These are phyloP conservation scores for Nakazawaea populi DNA, from an alignment of 805 yeast genomes.

Conservation along the genomic window DNA sequence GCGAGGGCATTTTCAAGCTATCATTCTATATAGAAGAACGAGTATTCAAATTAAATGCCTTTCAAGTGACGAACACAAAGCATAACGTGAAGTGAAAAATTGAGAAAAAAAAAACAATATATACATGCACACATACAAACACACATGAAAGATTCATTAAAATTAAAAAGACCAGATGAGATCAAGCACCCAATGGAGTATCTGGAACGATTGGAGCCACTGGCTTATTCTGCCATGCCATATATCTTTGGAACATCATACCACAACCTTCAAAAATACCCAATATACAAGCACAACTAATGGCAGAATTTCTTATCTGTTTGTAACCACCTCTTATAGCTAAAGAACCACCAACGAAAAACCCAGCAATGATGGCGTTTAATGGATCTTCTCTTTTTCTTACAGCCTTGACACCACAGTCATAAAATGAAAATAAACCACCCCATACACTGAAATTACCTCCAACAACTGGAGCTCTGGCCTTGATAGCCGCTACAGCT, in stretches of 20 bases:
- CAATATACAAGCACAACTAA: slow-evolving; percentile 93
- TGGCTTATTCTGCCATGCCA: slow-evolving; percentile 79
- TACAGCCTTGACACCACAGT: slow-evolving; percentile 90
- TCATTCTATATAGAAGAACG: no score
- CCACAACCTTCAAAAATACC: slow-evolving; percentile 99
- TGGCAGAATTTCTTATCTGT: slow-evolving; percentile 93
- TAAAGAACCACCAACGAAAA: slow-evolving; percentile 95
- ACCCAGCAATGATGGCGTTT: slow-evolving; percentile 97
- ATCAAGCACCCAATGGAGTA: slow-evolving; percentile 29
- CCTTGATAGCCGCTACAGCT: slow-evolving; percentile 82
- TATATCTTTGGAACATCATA: slow-evolving; percentile 85
- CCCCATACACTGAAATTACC: slow-evolving; percentile 99
- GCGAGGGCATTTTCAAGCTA: no score
- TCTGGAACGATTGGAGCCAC: slow-evolving; percentile 56
- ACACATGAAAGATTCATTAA: not conserved
- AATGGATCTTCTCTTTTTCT: slow-evolving; percentile 98
- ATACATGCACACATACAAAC: not conserved
- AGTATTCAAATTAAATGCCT: not conserved
- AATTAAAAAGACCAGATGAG: not conserved
- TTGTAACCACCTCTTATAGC: slow-evolving; percentile 99
- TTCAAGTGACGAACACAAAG: no score
- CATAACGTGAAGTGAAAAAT: not conserved
- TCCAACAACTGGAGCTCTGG: slow-evolving; percentile 97
- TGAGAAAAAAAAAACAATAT: not conserved
- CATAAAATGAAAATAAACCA: slow-evolving; percentile 92